Evolutionary conservation across 1,284 basidiomycete genomes (phyloP).

Genomic region (Porodaedalea pini): DNA sequence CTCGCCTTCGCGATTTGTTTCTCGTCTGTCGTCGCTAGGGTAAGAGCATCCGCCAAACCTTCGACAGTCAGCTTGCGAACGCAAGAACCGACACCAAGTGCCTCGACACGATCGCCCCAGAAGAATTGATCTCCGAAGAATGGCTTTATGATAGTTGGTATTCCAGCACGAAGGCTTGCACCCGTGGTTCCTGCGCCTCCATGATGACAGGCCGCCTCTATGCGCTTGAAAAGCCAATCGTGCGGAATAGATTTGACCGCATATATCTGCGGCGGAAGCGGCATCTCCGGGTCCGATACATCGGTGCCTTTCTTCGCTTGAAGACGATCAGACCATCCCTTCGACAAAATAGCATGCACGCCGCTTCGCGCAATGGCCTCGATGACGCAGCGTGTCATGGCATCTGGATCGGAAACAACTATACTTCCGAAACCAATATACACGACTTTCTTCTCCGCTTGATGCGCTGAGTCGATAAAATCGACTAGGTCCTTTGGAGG

Average conservation of each 20-base stretch:
- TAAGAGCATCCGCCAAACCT: constrained; percentile 72
- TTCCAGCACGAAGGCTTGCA: constrained; percentile 86
- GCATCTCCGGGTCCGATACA: constrained; percentile 57
- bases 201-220: constrained; percentile 96
- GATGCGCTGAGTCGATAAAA: constrained; percentile 80
- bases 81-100: constrained; percentile 83
- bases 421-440: constrained; percentile 99
- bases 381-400: constrained; percentile 87
- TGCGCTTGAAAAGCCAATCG: constrained; percentile 92
- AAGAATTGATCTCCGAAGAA: constrained; percentile 99
- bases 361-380: constrained; percentile 84
- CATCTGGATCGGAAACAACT: constrained; percentile 90
- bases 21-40: constrained; percentile 78
- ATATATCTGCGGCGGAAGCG: constrained; percentile 76
- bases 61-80: constrained; percentile 84
- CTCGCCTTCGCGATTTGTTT: constrained; percentile 87
- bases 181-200: constrained; percentile 96
- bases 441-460: constrained; percentile 81
- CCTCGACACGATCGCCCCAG: constrained; percentile 94
- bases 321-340: constrained; percentile 97
- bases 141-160: constrained; percentile 94
- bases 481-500: constrained; percentile 76
- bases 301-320: constrained; percentile 59
- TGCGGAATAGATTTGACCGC: constrained; percentile 88
- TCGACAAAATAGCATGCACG: constrained; percentile 89